phyloP scores from a whole-genome alignment of 208 protist genomes.

The Leishmania major region DNA sequence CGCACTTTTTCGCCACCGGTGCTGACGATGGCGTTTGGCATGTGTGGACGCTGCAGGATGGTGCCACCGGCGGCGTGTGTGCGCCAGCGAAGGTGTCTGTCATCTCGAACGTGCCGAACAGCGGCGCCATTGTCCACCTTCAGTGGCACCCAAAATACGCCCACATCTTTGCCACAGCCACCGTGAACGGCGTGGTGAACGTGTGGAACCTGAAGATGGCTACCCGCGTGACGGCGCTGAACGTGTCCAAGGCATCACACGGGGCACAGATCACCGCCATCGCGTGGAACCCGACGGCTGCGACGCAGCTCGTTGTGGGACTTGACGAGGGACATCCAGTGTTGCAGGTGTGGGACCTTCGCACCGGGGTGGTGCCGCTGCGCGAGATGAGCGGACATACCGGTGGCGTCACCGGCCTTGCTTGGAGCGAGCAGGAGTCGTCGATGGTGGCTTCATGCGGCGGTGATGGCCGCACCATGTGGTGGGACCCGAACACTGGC shows the following conservation, averaged over 20 bases:
- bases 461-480: constrained; percentile 94
- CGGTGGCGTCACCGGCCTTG: constrained; percentile 91
- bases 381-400: constrained; percentile 80
- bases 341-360: constrained; percentile 97
- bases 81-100: constrained; percentile 56
- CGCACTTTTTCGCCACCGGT: constrained; percentile 81
- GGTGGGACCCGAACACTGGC: constrained; percentile 94
- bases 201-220: constrained; percentile 96
- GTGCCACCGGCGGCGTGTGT: constrained; percentile 50
- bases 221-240: constrained; percentile 85
- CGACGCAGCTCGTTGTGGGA: constrained; percentile 93
- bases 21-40: constrained; percentile 73
- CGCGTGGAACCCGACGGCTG: constrained; percentile 95
- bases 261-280: constrained; percentile 73
- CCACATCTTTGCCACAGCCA: constrained; percentile 95
- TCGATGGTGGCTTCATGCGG: constrained; percentile 92
- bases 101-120: constrained; percentile 59
- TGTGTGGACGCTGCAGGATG: constrained; percentile 92
- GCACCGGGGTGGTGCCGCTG: constrained; percentile 91
- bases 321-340: constrained; percentile 91
- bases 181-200: constrained; percentile 81
- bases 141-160: constrained; percentile 84
- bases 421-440: constrained; percentile 93
- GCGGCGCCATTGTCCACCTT: constrained; percentile 57
- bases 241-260: constrained; percentile 70